phyloP scores from a whole-genome alignment of 2,329 filamentous ascomycete species.

The Cercospora brassicicola region DNA sequence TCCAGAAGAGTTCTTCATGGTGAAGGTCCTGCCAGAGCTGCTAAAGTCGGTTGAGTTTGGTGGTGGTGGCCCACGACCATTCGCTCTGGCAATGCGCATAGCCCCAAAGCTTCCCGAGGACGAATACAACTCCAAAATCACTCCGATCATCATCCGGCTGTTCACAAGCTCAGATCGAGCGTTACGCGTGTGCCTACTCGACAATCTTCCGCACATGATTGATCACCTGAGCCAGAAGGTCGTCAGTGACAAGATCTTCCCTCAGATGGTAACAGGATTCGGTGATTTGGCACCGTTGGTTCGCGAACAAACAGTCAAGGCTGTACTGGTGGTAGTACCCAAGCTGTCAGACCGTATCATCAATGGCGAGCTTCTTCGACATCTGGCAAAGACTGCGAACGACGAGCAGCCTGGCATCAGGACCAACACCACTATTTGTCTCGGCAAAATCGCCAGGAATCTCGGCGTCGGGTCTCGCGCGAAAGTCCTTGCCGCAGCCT shows the following conservation, averaged over 20 bases:
- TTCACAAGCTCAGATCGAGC: constrained; percentile 91
- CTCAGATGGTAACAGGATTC: constrained; percentile 93
- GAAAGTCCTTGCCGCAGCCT: constrained; percentile 91
- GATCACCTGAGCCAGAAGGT: constrained; percentile 82
- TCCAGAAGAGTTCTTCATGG: constrained; percentile 95
- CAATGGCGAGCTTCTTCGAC: constrained; percentile 87
- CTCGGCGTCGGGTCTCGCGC: constrained; percentile 71
- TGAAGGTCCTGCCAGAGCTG: constrained; percentile 91
- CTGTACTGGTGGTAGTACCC: constrained; percentile 78
- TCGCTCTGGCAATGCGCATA: constrained; percentile 86
- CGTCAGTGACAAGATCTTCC: constrained; percentile 96
- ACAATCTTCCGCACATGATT: constrained; percentile 87
- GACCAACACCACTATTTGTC: constrained; percentile 95
- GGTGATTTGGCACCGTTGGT: constrained; percentile 88
- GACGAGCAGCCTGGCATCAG: constrained; percentile 96
- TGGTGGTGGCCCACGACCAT: constrained; percentile 88
- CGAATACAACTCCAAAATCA: constrained; percentile 82
- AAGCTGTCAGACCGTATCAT: constrained; percentile 91
- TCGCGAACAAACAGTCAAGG: constrained; percentile 92
- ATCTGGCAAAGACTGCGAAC: constrained; percentile 93
- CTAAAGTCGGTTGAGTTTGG: constrained; percentile 99
- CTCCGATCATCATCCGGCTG: constrained; percentile 79
- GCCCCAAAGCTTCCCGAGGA: constrained; percentile 81
- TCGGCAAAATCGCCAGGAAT: constrained; percentile 93
- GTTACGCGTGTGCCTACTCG: constrained; percentile 84